Evolutionary conservation across 202 grass and related monocot species (phyloP).

Genomic region (Bolboschoenoplectus hybrid): DNA sequence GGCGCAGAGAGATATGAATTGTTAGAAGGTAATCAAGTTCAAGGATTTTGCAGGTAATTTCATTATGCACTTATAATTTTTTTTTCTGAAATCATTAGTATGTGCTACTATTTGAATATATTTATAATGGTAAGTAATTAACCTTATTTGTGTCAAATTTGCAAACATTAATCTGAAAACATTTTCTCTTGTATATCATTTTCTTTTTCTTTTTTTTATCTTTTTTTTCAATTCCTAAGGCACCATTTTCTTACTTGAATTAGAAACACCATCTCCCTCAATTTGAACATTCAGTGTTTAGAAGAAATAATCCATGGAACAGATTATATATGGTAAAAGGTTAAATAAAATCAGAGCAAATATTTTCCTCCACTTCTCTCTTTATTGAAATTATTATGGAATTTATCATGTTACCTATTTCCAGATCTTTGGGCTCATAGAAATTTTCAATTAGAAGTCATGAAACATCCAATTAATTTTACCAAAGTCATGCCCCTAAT

Average conservation of each 20-base stretch:
- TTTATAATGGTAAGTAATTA: not conserved
- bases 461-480: not conserved
- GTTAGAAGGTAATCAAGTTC: not conserved
- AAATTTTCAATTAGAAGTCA: not conserved
- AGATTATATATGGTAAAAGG: not conserved
- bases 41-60: not conserved
- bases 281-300: not conserved
- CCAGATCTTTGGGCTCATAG: not conserved
- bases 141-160: not conserved
- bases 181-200: not conserved
- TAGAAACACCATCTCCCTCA: not conserved
- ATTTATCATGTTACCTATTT: not conserved
- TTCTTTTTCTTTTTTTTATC: not conserved
- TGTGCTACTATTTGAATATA: not conserved
- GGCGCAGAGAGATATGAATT: not conserved
- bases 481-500: not conserved
- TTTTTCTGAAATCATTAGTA: not conserved
- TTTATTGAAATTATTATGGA: not conserved
- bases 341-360: not conserved
- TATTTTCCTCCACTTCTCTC: not conserved
- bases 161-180: not conserved
- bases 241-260: not conserved
- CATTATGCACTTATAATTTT: not conserved
- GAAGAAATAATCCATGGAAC: not conserved
- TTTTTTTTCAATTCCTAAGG: not conserved